Percentiles rank a stretch among this genome's conserved stretches.
These are phyloP conservation scores for Hyphodiscus sp. DNA, from an alignment of 2,329 filamentous ascomycete species.

Conservation along the genomic window DNA sequence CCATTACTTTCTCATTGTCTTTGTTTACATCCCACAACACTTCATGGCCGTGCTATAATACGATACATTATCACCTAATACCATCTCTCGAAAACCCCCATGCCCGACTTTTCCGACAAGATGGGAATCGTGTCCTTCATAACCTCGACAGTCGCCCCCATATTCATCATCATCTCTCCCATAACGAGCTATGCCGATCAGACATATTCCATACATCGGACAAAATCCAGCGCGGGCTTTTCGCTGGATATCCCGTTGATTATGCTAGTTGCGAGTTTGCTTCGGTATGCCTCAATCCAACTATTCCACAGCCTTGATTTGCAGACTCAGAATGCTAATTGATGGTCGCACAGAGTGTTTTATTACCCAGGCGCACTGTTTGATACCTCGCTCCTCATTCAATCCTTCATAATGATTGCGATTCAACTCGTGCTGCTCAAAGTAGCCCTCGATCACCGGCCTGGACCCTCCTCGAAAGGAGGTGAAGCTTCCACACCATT, in stretches of 20 bases:
- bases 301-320: not conserved
- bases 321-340: slow-evolving; percentile 1
- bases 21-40: not conserved
- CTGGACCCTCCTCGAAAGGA: slow-evolving; percentile 50
- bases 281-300: slow-evolving; percentile 43
- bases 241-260: slow-evolving; percentile 66
- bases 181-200: slow-evolving; percentile 61
- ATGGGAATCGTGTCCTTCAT: slow-evolving; percentile 31
- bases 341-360: slow-evolving; percentile 47
- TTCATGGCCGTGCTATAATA: not conserved
- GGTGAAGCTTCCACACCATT: slow-evolving; percentile 59
- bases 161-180: slow-evolving; percentile 58
- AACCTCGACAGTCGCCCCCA: slow-evolving; percentile 52
- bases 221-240: slow-evolving; percentile 60
- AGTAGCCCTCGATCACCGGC: slow-evolving; percentile 62
- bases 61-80: no score
- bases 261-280: slow-evolving; percentile 62
- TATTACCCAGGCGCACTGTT: slow-evolving; percentile 64
- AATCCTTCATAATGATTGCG: slow-evolving; percentile 58
- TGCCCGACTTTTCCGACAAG: slow-evolving; percentile 9
- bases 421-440: slow-evolving; percentile 60
- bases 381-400: slow-evolving; percentile 55
- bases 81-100: not conserved
- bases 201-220: slow-evolving; percentile 57
- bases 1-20: not conserved